A percentile compares a stretch with the other conserved stretches of the same genome.
phyloP scores from a whole-genome alignment of 1,139 yeast genomes.

The Debaryomyces udenii region DNA sequence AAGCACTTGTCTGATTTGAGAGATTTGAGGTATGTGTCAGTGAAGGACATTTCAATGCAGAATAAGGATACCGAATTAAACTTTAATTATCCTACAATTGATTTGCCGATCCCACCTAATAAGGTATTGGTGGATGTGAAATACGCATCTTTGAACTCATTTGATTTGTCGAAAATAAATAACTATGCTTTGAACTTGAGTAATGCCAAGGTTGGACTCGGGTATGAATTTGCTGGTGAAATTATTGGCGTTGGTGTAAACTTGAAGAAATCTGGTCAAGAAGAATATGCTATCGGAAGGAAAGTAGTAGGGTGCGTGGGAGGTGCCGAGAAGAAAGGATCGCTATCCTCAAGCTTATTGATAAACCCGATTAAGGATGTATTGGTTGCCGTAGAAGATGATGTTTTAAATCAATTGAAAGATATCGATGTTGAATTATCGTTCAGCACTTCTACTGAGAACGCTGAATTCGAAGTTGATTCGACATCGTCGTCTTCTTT shows the following conservation, averaged over 20 bases:
- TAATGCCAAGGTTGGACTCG: slow-evolving; percentile 44
- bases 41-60: slow-evolving; percentile 46
- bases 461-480: slow-evolving; percentile 20
- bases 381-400: slow-evolving; percentile 33
- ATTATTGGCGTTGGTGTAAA: slow-evolving; percentile 36
- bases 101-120: slow-evolving; percentile 36
- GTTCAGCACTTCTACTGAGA: slow-evolving; percentile 11
- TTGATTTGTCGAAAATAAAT: slow-evolving; percentile 42
- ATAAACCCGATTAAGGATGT: slow-evolving; percentile 39
- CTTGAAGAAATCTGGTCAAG: slow-evolving; percentile 20
- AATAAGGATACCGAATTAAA: slow-evolving; percentile 47
- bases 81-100: slow-evolving; percentile 44
- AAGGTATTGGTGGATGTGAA: slow-evolving; percentile 41
- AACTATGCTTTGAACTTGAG: slow-evolving; percentile 41
- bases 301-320: slow-evolving; percentile 41
- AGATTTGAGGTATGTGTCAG: slow-evolving; percentile 36
- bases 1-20: slow-evolving; percentile 21
- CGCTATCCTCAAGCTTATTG: slow-evolving; percentile 39
- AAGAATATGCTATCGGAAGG: slow-evolving; percentile 34
- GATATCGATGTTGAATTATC: slow-evolving; percentile 23
- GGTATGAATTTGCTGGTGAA: slow-evolving; percentile 46
- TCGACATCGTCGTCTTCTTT: slow-evolving; percentile 11
- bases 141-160: slow-evolving; percentile 42
- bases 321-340: slow-evolving; percentile 40
- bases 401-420: slow-evolving; percentile 23